phyloP scores from a whole-genome alignment of 2,329 filamentous ascomycete genomes.

The Hymenoscyphus albidus region DNA sequence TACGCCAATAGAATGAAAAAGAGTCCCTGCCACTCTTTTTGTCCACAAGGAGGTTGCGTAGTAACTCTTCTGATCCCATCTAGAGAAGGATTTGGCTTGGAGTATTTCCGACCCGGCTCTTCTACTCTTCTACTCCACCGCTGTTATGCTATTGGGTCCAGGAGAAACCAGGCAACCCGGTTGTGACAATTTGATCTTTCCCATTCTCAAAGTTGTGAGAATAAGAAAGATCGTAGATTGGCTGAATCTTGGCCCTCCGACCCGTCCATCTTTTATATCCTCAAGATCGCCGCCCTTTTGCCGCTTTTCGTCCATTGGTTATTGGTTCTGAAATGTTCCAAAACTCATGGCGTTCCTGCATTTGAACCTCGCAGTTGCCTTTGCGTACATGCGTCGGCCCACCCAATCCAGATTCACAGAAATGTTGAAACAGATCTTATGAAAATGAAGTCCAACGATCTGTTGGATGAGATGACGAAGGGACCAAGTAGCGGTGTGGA shows the following conservation, averaged over 20 bases:
- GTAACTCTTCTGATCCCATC: no score
- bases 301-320: not conserved
- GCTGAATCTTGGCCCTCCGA: not conserved
- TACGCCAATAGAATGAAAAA: no score
- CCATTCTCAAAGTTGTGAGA: not conserved
- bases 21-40: not conserved
- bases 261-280: not conserved
- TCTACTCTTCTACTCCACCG: not conserved
- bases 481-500: constrained; percentile 26
- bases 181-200: not conserved
- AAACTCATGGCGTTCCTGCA: constrained; percentile 3
- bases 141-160: not conserved
- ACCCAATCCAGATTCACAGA: not conserved
- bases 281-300: not conserved
- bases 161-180: not conserved
- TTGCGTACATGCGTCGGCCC: constrained; percentile 4
- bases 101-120: not conserved
- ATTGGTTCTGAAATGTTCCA: not conserved
- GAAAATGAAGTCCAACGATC: not conserved
- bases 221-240: not conserved
- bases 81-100: not conserved
- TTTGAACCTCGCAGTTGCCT: not conserved
- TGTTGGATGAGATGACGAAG: not conserved
- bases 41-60: not conserved
- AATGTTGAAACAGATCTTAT: not conserved